Evolutionary conservation across 2,329 filamentous ascomycete species (phyloP).

Genomic region (Microsporum ferrugineum): DNA sequence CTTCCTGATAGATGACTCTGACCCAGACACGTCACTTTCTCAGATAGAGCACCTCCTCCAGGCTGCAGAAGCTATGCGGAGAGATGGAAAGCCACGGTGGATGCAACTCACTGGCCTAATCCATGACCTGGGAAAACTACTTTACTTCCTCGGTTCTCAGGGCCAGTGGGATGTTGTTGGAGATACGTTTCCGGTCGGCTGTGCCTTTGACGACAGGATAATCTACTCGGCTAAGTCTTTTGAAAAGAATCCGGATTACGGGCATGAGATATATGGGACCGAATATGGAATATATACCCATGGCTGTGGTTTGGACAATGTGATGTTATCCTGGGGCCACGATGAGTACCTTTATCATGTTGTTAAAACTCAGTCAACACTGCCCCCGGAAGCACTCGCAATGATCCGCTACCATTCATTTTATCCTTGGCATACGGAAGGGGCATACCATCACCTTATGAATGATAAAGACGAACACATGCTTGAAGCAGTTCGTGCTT

Average conservation of each 20-base stretch:
- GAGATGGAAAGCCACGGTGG: conserved; percentile 48
- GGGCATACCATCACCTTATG: conserved; percentile 74
- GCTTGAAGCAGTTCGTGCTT: conserved; percentile 68
- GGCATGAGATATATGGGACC: conserved; percentile 60
- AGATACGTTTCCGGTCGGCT: conserved; percentile 38
- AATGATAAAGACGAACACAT: conserved; percentile 67
- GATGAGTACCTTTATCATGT: conserved; percentile 56
- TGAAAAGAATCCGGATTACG: conserved; percentile 59
- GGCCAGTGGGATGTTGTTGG: conserved; percentile 92
- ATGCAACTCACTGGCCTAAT: conserved; percentile 40
- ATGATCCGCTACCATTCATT: conserved; percentile 92
- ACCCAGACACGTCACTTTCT: conserved; percentile 75
- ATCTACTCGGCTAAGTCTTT: conserved; percentile 69
- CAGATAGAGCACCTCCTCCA: conserved; percentile 88
- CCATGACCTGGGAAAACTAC: conserved; percentile 37
- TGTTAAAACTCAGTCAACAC: conserved; percentile 65
- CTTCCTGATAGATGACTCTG: conserved; percentile 79
- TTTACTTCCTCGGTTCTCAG: conserved; percentile 53
- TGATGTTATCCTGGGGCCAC: conserved; percentile 76
- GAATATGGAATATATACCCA: conserved; percentile 67
- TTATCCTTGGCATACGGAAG: conserved; percentile 79
- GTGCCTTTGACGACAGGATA: conserved; percentile 52
- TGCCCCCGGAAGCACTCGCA: conserved; percentile 71
- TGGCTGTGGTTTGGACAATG: conserved; percentile 70
- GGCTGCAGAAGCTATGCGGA: conserved; percentile 76